These are phyloP conservation scores for Barbatosphaeria neglecta DNA, from an alignment of 495 filamentous ascomycete genomes.

Conservation along the genomic window DNA sequence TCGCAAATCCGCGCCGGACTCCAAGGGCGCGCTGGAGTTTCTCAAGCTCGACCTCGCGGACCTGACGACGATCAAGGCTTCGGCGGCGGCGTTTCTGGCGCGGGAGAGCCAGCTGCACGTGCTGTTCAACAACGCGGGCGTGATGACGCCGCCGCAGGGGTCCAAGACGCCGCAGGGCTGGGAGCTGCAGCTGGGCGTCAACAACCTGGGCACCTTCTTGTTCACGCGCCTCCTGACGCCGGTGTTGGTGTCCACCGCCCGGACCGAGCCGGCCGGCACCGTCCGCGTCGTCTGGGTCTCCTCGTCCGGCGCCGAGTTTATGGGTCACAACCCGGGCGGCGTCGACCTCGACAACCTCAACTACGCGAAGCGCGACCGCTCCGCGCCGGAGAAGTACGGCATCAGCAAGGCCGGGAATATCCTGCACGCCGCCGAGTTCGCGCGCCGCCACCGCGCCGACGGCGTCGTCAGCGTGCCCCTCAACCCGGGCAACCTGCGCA, in stretches of 20 bases:
- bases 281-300: conserved; percentile 35
- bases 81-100: conserved; percentile 16
- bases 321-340: conserved; percentile 16
- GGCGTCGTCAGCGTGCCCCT: conserved; percentile 20
- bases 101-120: conserved; percentile 21
- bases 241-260: conserved; percentile 16
- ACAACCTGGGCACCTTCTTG: conserved; percentile 27
- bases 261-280: conserved; percentile 10
- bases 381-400: conserved; percentile 14
- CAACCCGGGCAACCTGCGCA: conserved; percentile 20
- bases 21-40: conserved; percentile 17
- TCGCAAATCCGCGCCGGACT: conserved; percentile 7
- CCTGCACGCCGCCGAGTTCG: conserved; percentile 22
- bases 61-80: conserved; percentile 17
- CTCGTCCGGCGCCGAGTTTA: conserved; percentile 16
- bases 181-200: conserved; percentile 29
- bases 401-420: conserved; percentile 30
- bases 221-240: conserved; percentile 33
- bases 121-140: conserved; percentile 30
- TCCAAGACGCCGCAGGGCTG: conserved; percentile 23
- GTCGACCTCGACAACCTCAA: conserved; percentile 6
- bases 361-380: neutral
- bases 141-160: conserved; percentile 9
- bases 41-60: conserved; percentile 23
- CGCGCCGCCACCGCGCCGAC: conserved; percentile 11